Conservation (phyloP, 1,284 basidiomycete genomes). For the Agroathelia rolfsii region DNA sequence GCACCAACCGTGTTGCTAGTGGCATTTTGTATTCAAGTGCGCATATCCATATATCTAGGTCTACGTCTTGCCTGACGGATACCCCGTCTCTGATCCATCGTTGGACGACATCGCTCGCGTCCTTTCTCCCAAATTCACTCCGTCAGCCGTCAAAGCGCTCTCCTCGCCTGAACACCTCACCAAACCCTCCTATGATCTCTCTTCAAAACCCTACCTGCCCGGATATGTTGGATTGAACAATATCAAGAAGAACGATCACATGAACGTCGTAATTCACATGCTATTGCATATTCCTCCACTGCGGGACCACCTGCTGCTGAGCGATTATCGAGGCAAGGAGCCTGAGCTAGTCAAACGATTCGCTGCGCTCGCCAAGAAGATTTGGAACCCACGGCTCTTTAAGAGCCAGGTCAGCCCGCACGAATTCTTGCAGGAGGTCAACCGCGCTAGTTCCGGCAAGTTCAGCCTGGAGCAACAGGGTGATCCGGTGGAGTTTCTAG, state of each 20-base stretch:
- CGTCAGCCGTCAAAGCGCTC: conserved; percentile 36
- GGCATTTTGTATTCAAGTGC: conserved; percentile 13
- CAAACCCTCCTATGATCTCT: conserved; percentile 77
- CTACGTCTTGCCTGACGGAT: conserved; percentile 97
- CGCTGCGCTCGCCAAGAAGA: conserved; percentile 76
- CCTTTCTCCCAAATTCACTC: conserved; percentile 76
- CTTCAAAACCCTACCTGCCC: conserved; percentile 75
- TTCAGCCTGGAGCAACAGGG: conserved; percentile 90
- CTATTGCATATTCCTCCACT: conserved; percentile 87
- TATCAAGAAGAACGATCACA: conserved; percentile 93
- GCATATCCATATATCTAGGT: conserved; percentile 44
- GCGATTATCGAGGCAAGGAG: conserved; percentile 60
- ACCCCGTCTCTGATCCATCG: conserved; percentile 90
- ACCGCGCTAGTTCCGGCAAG: conserved; percentile 76
- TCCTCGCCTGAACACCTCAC: conserved; percentile 54
- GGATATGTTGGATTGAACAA: conserved; percentile 97
- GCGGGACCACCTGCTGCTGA: conserved; percentile 79
- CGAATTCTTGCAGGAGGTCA: conserved; percentile 96
- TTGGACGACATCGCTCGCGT: conserved; percentile 91
- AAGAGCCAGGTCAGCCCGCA: conserved; percentile 98
- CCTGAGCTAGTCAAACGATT: conserved; percentile 86
- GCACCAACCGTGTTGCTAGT: too few species aligned
- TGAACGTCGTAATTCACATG: conserved; percentile 94
- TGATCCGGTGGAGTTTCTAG: conserved; percentile 93
- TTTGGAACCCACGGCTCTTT: conserved; percentile 95